Conservation (phyloP, 441 rosid genomes). For the Hypseocharis bilobata region DNA sequence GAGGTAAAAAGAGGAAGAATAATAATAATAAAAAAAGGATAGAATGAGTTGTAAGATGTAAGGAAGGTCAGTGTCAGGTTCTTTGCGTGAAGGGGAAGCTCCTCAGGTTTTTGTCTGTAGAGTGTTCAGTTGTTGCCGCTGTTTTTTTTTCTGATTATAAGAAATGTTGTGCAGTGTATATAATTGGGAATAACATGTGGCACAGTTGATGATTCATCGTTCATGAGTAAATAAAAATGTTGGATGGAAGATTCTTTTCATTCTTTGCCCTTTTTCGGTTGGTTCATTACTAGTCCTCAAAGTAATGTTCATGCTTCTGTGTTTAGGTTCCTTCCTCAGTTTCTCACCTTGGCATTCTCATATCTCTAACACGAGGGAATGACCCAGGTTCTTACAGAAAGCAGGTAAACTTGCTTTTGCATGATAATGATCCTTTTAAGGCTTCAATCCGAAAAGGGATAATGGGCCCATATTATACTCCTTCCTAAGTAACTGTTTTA, state of each 20-base stretch:
- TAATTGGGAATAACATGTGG: conserved; percentile 36
- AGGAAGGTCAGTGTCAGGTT: conserved; percentile 12
- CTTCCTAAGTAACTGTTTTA: too few species aligned
- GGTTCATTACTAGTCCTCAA: too few species aligned
- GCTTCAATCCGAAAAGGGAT: too few species aligned
- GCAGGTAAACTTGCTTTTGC: too few species aligned
- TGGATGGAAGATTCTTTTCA: conserved; percentile 15
- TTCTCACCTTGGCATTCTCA: too few species aligned
- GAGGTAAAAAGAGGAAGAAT: conserved; percentile 4
- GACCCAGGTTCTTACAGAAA: too few species aligned
- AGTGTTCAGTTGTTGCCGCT: conserved; percentile 19
- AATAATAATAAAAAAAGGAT: not conserved
- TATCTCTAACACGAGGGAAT: too few species aligned
- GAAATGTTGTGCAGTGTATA: conserved; percentile 28
- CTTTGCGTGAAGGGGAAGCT: conserved; percentile 12
- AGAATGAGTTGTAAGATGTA: conserved; percentile 17
- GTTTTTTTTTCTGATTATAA: conserved; percentile 33
- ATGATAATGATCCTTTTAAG: too few species aligned
- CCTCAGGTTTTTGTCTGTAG: conserved; percentile 12
- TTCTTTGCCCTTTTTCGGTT: too few species aligned
- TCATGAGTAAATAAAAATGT: conserved; percentile 33
- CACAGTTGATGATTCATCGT: conserved; percentile 26
- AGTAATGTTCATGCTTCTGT: too few species aligned
- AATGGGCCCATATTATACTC: too few species aligned
- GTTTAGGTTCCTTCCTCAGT: too few species aligned